Evolutionary conservation across 768 basidiomycete species (phyloP).

Genomic region (Kwoniella newhampshirensis): DNA sequence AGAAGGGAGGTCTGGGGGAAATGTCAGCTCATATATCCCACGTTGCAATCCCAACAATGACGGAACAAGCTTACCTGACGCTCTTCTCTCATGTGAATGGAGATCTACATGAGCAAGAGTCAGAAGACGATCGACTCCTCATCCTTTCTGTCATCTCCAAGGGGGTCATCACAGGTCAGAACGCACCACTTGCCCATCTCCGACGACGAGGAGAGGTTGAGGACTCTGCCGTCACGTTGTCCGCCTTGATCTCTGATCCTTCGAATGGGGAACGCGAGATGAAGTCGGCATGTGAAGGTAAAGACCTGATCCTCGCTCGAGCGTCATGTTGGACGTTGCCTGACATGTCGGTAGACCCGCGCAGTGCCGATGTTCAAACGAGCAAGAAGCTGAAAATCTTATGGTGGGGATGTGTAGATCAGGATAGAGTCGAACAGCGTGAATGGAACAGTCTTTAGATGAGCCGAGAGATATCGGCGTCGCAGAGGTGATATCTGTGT

Average conservation of each 20-base stretch:
- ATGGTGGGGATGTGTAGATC: too few relatives aligned
- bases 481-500: background rate
- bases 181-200: background rate
- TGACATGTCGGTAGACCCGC: too few relatives aligned
- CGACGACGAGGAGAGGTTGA: slow-evolving; percentile 5
- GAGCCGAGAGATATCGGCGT: too few relatives aligned
- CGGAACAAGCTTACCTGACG: background rate
- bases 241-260: background rate
- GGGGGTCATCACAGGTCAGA: too few relatives aligned
- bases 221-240: slow-evolving; percentile 6
- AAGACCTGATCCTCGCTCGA: slow-evolving; percentile 4
- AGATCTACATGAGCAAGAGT: background rate
- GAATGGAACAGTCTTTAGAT: too few relatives aligned
- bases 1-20: slow-evolving; percentile 24
- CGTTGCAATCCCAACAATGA: background rate
- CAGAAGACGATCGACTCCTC: background rate
- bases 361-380: too few relatives aligned
- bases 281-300: slow-evolving; percentile 3
- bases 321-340: background rate
- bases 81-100: too few relatives aligned
- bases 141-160: background rate
- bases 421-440: too few relatives aligned
- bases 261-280: slow-evolving; percentile 1
- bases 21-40: slow-evolving; percentile 9
- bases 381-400: too few relatives aligned